Percentiles rank a stretch among this genome's conserved stretches.
These are phyloP conservation scores for Butyriboletus loyo DNA, from an alignment of 768 basidiomycete species.

Conservation along the genomic window DNA sequence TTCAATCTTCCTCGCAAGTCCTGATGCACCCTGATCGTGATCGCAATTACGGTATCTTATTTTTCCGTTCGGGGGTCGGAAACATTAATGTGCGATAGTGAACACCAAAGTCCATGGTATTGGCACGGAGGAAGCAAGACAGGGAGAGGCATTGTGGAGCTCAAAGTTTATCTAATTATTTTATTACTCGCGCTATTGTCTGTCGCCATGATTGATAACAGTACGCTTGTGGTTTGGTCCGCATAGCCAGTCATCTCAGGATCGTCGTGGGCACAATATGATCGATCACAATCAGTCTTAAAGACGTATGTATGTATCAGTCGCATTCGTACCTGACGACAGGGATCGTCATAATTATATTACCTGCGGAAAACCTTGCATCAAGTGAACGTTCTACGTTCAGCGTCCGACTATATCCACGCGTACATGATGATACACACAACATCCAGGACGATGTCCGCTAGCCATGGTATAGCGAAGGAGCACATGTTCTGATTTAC, in stretches of 20 bases:
- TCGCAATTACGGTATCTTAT: background rate
- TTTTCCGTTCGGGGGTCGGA: background rate
- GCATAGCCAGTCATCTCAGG: background rate
- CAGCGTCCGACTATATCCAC: constrained; percentile 1
- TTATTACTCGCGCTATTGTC: background rate
- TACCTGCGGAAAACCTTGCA: background rate
- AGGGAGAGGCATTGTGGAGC: constrained; percentile 51
- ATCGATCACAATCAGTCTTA: constrained; percentile 7
- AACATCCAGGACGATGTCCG: background rate
- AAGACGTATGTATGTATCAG: constrained; percentile 1
- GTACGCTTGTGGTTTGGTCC: background rate
- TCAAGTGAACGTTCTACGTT: constrained; percentile 13
- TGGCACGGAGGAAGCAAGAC: constrained; percentile 48
- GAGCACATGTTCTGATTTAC: constrained; percentile 10
- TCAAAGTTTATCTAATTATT: constrained; percentile 45
- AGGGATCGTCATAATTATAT: background rate
- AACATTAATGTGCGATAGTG: constrained; percentile 30
- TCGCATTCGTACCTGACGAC: background rate
- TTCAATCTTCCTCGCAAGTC: background rate
- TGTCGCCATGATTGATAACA: background rate
- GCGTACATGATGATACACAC: background rate
- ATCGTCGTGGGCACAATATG: background rate
- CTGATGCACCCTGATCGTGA: constrained; percentile 1
- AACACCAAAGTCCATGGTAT: constrained; percentile 45
- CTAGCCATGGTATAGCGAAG: background rate